Evolutionary conservation across 164 flowering plant genomes (phyloP), one percentile per base, ranked within the genome.

Genomic region (Nymphaea colorata): DNA sequence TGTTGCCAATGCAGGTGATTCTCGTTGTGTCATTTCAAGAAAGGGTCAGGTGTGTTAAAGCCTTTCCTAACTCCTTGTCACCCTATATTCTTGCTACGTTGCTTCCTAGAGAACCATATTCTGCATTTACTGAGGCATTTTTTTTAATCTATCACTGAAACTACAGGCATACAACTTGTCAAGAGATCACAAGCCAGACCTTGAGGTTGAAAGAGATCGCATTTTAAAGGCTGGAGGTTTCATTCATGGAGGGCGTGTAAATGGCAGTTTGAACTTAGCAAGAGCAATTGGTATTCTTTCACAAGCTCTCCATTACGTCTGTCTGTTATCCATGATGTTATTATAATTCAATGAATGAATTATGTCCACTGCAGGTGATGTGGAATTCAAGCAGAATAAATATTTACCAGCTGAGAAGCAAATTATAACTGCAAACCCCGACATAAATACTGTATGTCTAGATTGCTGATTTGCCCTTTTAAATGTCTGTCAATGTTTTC

Each of bases 1-100:
- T 79, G 96, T 92, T 70, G 97, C 98, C 68, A 95, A 95, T 90
- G 99, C 98, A 74, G 99, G 98, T 75, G 99, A 95, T 84, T 95
- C 99, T 63, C 97, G 99, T 6, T 92, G 99, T 83, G 97, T 95
- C 62, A 84, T 95, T 69, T 95, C 97, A 44, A 81, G 98, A 72
- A 92, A 89, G 86, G 98, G 97, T 62, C 93, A 92, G 97, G 99
- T 95, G 84, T 61, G 41, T 47, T 47, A 12, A 47, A 47, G 11
- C 11, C 7, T 12, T 6, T 5, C 55, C 12, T 7, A 12, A 47
- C 55, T 47, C 55, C 12, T 47, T 47, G 55, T 47, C 12, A 47
- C 55, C 55, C 55, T 47, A 47, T 47, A 47, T 47, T 6, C 2
- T 47, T 47, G 55, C 55, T 47, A 12, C 12, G 12, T 10, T 25